phyloP scores from a whole-genome alignment of 2,329 filamentous ascomycete species.

The Colletotrichum spinosum region DNA sequence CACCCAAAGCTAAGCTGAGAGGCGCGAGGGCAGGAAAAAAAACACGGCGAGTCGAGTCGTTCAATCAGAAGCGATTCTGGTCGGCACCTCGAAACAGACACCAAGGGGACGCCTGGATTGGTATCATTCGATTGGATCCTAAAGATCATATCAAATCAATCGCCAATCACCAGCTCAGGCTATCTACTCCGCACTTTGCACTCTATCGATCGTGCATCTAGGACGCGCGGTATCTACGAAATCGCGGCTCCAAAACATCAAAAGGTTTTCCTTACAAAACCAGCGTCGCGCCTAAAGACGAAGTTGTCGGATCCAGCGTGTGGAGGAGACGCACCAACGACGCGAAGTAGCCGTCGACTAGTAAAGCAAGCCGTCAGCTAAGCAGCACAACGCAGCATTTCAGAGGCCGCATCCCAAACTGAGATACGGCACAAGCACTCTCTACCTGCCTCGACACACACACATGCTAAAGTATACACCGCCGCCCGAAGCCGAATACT shows the following conservation, averaged over 20 bases:
- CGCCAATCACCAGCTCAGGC: slow-evolving; percentile 30
- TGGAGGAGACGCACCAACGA: slow-evolving; percentile 17
- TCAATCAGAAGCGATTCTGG: slow-evolving; percentile 46
- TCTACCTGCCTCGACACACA: too few relatives aligned
- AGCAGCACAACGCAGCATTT: slow-evolving; percentile 9
- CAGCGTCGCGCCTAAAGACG: neutral
- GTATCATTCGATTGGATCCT: slow-evolving; percentile 29
- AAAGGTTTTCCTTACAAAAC: slow-evolving; percentile 2
- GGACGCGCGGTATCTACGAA: slow-evolving; percentile 23
- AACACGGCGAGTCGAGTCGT: slow-evolving; percentile 38
- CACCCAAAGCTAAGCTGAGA: slow-evolving; percentile 46
- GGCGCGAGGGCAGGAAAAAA: slow-evolving; percentile 39
- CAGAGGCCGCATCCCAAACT: too few relatives aligned
- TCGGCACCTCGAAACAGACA: slow-evolving; percentile 32
- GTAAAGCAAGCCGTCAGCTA: slow-evolving; percentile 13
- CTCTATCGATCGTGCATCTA: slow-evolving; percentile 36
- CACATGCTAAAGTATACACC: too few relatives aligned
- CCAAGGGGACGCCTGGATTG: slow-evolving; percentile 21
- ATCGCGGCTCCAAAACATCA: slow-evolving; percentile 18
- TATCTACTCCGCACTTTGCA: slow-evolving; percentile 34
- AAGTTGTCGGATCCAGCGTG: slow-evolving; percentile 3
- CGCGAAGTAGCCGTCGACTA: neutral
- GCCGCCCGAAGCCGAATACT: too few relatives aligned
- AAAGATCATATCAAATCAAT: slow-evolving; percentile 29
- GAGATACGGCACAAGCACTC: too few relatives aligned